Percentiles rank a stretch among this genome's conserved stretches.
phyloP scores from a whole-genome alignment of 2,329 filamentous ascomycete species.

The Moelleriella libera region DNA sequence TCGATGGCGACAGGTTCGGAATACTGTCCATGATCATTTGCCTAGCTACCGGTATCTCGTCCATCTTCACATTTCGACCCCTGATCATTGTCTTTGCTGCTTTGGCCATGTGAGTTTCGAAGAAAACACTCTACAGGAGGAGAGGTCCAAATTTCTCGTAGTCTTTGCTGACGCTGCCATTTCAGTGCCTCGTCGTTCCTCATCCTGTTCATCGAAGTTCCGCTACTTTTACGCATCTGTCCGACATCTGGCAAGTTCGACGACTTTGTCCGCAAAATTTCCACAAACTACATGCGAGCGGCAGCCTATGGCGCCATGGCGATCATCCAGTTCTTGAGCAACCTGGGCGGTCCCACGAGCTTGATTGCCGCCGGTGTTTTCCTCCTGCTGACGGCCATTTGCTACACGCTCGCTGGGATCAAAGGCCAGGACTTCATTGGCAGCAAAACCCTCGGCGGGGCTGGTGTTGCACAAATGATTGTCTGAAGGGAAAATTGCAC shows the following conservation, averaged over 20 bases:
- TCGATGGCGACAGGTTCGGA: conserved; percentile 40
- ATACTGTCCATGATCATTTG: conserved; percentile 58
- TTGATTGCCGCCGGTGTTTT: conserved; percentile 80
- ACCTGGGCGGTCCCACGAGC: conserved; percentile 49
- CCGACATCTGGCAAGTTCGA: conserved; percentile 88
- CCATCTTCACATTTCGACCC: conserved; percentile 43
- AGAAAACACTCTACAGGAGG: background rate
- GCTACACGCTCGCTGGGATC: conserved; percentile 67
- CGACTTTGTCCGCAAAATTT: conserved; percentile 75
- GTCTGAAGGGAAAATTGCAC: conserved; percentile 38
- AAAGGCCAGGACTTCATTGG: conserved; percentile 79
- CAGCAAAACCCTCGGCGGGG: conserved; percentile 91
- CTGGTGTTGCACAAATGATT: conserved; percentile 95
- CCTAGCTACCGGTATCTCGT: conserved; percentile 54
- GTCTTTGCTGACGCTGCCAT: background rate
- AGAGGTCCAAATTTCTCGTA: background rate
- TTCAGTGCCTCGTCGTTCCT: conserved; percentile 53
- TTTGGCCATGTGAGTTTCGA: conserved; percentile 33
- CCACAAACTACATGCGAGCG: conserved; percentile 94
- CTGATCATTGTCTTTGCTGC: conserved; percentile 37
- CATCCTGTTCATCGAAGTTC: conserved; percentile 79
- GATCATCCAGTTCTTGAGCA: conserved; percentile 70
- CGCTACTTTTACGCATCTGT: conserved; percentile 91
- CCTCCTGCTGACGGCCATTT: conserved; percentile 59
- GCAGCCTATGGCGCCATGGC: conserved; percentile 74